Evolutionary conservation across 306 rosid species (phyloP).

Genomic region (Sechiopsis laciniata): DNA sequence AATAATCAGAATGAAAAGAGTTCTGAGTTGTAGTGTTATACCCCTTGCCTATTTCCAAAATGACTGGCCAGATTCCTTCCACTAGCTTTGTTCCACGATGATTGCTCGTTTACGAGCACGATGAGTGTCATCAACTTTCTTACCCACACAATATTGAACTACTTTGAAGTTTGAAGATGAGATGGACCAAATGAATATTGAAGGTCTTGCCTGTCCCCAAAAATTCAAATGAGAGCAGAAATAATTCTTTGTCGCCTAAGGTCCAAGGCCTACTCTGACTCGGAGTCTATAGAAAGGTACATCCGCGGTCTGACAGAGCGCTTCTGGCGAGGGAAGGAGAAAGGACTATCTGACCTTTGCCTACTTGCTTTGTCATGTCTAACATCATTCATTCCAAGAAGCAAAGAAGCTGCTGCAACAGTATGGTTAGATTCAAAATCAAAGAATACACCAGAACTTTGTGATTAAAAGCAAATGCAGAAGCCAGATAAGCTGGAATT

Average conservation of each 20-base stretch:
- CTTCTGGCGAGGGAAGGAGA: slow-evolving; percentile 96
- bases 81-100: not conserved
- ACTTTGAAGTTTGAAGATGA: slow-evolving; percentile 15
- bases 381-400: slow-evolving; percentile 68
- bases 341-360: slow-evolving; percentile 76
- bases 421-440: slow-evolving; percentile 29
- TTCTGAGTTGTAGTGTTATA: not conserved
- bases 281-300: slow-evolving; percentile 72
- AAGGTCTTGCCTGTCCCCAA: slow-evolving; percentile 22
- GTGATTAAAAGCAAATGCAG: not conserved
- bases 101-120: slow-evolving; percentile 10
- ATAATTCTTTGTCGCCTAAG: slow-evolving; percentile 21
- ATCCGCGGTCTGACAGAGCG: slow-evolving; percentile 78
- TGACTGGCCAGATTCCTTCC: slow-evolving; percentile 15
- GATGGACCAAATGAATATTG: slow-evolving; percentile 20
- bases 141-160: slow-evolving; percentile 17
- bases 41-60: slow-evolving; percentile 11
- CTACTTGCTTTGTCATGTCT: slow-evolving; percentile 60
- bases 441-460: not conserved
- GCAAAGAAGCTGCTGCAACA: slow-evolving; percentile 70
- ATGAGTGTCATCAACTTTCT: slow-evolving; percentile 17
- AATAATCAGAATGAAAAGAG: not conserved
- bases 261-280: slow-evolving; percentile 58
- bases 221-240: slow-evolving; percentile 17
- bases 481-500: not conserved